Base-by-base conservation (phyloP, 805 yeast genomes). In the Cyberlindnera meyerae region DNA sequence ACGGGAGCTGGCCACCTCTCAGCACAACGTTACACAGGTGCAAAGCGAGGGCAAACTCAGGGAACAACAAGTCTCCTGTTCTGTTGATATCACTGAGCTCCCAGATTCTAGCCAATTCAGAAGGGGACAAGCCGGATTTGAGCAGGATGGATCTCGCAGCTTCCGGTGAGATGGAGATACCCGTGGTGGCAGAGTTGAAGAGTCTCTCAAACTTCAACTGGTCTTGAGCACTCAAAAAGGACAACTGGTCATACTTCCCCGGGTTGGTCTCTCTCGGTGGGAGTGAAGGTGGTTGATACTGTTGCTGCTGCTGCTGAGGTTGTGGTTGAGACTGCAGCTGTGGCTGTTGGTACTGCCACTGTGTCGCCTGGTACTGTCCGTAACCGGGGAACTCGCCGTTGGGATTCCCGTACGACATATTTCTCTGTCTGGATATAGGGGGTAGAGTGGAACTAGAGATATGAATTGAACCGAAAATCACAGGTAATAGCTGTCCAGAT, bases 11-110 rank as follows among this genome's bases (percentile, higher is more conserved):
- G 43, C 81, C 84, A 20, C 96, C 96, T 51, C 77, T 77, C 45
- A 85, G 67, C 0, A 81, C 81, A 51, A 76, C 60, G 48, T 85
- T 82, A 57, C 96, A 87, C 44, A 90, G 68, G 59, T 88, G 90
- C 68, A 90, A 75, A 13, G 96, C 94, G 47, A 90, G 68, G 12
- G 95, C 95, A 67, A 90, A 90, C 58, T 90, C 97, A 1, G 97
- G 97, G 55, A 89, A 90, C 47, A 90, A 62, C 39, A 90, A 71
- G 36, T 77, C 72, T 2, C 97, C 97, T 11, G 93, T 79, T 51
- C 76, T 82, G 50, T 80, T 83, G 2, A 95, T 83, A 55, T 90
- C 97, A 13, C 95, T 74, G 43, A 90, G 67, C 18, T 82, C 79
- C 97, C 97, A 90, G 41, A 90, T 81, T 48, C 82, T 85, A 3